phyloP scores from a whole-genome alignment of 352 stramenopile species.

The Thraustotheca clavata region DNA sequence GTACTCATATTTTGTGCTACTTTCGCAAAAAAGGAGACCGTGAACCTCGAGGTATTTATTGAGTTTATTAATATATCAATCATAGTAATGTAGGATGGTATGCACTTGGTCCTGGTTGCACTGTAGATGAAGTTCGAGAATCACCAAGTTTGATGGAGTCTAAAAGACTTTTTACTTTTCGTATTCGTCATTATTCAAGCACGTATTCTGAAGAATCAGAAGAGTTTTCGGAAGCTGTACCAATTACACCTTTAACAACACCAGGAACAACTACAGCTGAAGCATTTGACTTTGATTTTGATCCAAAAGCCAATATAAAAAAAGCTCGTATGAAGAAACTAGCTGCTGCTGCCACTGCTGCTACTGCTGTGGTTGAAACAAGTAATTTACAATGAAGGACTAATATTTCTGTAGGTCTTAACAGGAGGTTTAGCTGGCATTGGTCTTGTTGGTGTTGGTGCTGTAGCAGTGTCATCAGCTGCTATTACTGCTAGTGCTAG shows the following conservation, averaged over 20 bases:
- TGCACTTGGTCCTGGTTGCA: constrained; percentile 64
- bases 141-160: constrained; percentile 83
- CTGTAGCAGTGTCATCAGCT: constrained; percentile 41
- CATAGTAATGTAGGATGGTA: constrained; percentile 38
- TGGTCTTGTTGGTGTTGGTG: constrained; percentile 67
- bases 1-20: constrained; percentile 76
- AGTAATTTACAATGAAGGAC: too few species aligned
- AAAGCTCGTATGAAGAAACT: constrained; percentile 40
- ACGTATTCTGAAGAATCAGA: constrained; percentile 38
- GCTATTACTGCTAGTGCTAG: constrained; percentile 57
- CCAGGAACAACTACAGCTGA: not conserved
- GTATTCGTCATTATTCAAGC: constrained; percentile 58
- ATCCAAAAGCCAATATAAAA: constrained; percentile 38
- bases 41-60: constrained; percentile 37
- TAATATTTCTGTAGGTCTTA: constrained; percentile 23
- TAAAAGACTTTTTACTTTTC: constrained; percentile 79
- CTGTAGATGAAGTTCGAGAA: constrained; percentile 74
- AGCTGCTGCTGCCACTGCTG: constrained; percentile 59
- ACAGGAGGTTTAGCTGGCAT: constrained; percentile 71
- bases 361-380: constrained; percentile 67
- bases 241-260: not conserved
- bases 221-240: constrained; percentile 23
- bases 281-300: constrained; percentile 30
- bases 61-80: not conserved
- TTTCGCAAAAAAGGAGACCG: constrained; percentile 80